Conservation (phyloP, 2,329 filamentous ascomycete genomes). For the Paramyrothecium roridum region DNA sequence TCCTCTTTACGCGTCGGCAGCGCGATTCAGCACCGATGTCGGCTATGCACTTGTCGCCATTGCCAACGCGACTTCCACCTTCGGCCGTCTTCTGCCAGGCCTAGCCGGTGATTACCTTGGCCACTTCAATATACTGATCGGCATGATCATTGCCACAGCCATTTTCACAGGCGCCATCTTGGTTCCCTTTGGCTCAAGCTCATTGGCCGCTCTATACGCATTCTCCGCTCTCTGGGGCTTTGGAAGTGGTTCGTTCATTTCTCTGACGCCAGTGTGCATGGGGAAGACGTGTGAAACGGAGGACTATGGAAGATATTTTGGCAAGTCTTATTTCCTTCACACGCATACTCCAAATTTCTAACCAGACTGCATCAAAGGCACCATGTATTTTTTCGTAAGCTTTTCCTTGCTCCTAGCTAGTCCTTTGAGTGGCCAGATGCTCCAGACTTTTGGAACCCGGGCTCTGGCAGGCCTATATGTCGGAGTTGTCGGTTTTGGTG, state of each 20-base stretch:
- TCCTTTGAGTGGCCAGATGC: slow-evolving; percentile 40
- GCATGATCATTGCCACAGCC: slow-evolving; percentile 26
- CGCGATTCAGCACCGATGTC: slow-evolving; percentile 28
- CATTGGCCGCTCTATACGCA: slow-evolving; percentile 34
- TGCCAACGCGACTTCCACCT: slow-evolving; percentile 36
- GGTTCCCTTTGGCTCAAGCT: slow-evolving; percentile 39
- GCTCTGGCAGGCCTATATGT: slow-evolving; percentile 43
- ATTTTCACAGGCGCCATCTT: slow-evolving; percentile 38
- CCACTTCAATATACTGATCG: slow-evolving; percentile 35
- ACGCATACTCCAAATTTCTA: too few relatives aligned
- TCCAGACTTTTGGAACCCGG: slow-evolving; percentile 40
- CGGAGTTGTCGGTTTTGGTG: slow-evolving; percentile 34
- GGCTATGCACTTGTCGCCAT: slow-evolving; percentile 42
- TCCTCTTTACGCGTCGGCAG: slow-evolving; percentile 39
- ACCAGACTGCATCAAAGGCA: slow-evolving; percentile 22
- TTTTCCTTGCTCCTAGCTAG: slow-evolving; percentile 42
- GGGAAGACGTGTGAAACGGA: slow-evolving; percentile 42
- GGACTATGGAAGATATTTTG: slow-evolving; percentile 41
- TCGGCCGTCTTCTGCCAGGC: slow-evolving; percentile 41
- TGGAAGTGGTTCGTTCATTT: slow-evolving; percentile 39
- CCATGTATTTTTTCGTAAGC: slow-evolving; percentile 41
- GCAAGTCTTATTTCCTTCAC: slow-evolving; percentile 4
- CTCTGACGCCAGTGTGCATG: slow-evolving; percentile 32
- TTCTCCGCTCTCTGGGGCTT: slow-evolving; percentile 45
- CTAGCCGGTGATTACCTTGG: slow-evolving; percentile 38